phyloP scores from a whole-genome alignment of 2,329 filamentous ascomycete genomes.

The Aspergillus quadricinctus region DNA sequence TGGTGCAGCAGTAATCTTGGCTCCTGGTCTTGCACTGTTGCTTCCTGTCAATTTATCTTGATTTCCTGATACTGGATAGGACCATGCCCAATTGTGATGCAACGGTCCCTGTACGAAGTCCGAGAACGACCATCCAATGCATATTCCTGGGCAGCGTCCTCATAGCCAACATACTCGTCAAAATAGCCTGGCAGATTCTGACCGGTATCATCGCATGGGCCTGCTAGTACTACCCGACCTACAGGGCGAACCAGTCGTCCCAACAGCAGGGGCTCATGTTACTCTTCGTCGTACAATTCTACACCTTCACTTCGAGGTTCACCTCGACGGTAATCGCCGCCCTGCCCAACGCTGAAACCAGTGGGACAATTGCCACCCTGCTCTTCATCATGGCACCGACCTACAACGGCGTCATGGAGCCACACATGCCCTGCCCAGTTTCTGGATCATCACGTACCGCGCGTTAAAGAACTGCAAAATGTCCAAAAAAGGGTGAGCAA shows the following conservation, averaged over 20 bases:
- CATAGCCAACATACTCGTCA: slow-evolving; percentile 75
- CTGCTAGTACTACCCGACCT: slow-evolving; percentile 79
- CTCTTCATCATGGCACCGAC: slow-evolving; percentile 68
- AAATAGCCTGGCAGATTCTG: slow-evolving; percentile 78
- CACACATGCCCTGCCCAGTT: slow-evolving; percentile 59
- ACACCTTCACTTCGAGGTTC: slow-evolving; percentile 78
- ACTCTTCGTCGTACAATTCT: slow-evolving; percentile 68
- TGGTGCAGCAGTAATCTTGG: slow-evolving; percentile 55
- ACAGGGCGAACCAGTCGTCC: slow-evolving; percentile 54
- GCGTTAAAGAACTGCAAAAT: slow-evolving; percentile 45
- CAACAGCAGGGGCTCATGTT: slow-evolving; percentile 77
- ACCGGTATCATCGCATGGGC: slow-evolving; percentile 71
- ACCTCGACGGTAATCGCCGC: slow-evolving; percentile 72
- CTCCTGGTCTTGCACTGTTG: slow-evolving; percentile 52
- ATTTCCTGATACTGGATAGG: slow-evolving; percentile 3
- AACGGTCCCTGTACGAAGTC: slow-evolving; percentile 77
- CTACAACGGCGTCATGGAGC: slow-evolving; percentile 69
- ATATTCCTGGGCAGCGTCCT: slow-evolving; percentile 81
- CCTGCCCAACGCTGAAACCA: slow-evolving; percentile 69
- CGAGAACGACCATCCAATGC: slow-evolving; percentile 76
- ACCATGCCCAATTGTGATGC: slow-evolving; percentile 78
- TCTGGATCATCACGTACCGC: slow-evolving; percentile 84
- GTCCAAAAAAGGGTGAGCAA: no score
- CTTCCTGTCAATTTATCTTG: slow-evolving; percentile 1
- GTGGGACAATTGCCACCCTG: slow-evolving; percentile 70